Evolutionary conservation across 2,329 filamentous ascomycete genomes (phyloP).

Genomic region (Alternaria arborescens): DNA sequence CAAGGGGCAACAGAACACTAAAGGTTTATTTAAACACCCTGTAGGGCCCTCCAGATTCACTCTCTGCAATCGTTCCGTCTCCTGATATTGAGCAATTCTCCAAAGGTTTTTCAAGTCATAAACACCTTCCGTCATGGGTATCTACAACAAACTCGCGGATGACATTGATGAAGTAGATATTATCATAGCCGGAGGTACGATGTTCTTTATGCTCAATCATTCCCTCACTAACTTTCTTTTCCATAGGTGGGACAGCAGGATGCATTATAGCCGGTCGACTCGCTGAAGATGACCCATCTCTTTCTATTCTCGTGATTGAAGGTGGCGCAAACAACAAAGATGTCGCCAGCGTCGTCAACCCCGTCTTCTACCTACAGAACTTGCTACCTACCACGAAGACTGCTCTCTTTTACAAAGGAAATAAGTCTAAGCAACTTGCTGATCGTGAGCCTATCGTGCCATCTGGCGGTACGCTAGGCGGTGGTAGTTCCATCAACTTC

Average conservation of each 20-base stretch:
- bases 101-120: not conserved
- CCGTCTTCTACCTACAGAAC: slow-evolving; percentile 60
- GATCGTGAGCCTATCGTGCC: slow-evolving; percentile 57
- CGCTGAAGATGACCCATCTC: slow-evolving; percentile 49
- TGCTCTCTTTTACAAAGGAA: slow-evolving; percentile 62
- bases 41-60: not conserved
- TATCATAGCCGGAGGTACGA: slow-evolving; percentile 59
- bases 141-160: slow-evolving; percentile 51
- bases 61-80: not conserved
- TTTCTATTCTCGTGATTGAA: slow-evolving; percentile 59
- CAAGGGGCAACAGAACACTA: not conserved
- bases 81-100: not conserved
- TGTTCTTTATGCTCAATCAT: not conserved
- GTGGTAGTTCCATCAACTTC: slow-evolving; percentile 59
- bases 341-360: slow-evolving; percentile 60
- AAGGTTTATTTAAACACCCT: slow-evolving; percentile 5
- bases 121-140: slow-evolving; percentile 23
- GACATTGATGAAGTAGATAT: slow-evolving; percentile 59
- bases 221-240: not conserved
- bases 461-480: slow-evolving; percentile 65
- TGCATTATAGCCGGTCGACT: slow-evolving; percentile 58
- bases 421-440: slow-evolving; percentile 56
- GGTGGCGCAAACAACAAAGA: slow-evolving; percentile 63
- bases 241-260: slow-evolving; percentile 49
- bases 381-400: slow-evolving; percentile 60